Evolutionary conservation across 139 green algal species (phyloP), one percentile per base, ranked within the genome.

Genomic region (Chlorella sp.): DNA sequence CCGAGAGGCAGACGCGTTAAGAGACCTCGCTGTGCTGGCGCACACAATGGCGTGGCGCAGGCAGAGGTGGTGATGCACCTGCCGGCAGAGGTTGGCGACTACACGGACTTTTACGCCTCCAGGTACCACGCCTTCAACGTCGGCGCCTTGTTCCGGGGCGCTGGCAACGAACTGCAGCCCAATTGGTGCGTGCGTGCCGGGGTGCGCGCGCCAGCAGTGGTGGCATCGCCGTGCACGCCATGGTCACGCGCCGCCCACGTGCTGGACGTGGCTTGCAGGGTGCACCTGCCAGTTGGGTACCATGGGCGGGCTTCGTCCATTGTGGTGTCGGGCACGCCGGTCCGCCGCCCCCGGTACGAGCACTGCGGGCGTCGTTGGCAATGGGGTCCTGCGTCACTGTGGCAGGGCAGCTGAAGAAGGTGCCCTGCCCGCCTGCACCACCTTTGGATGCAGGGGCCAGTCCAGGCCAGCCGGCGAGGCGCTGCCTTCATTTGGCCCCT

Each of bases 81-180:
- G 62, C 94, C 94, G 2, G 81, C 81, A 0, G 5, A 27, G 6
- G 88, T 98, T 31, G 90, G 92, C 0, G 92, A 97, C 83, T 98
- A 97, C 86, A 98, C 94, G 2, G 94, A 98, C 84, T 98, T 98
- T 64, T 98, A 97, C 77, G 85, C 83, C 34, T 95, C 88, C 0
- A 85, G 79, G 23, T 82, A 97, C 69, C 94, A 98, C 75, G 94
- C 94, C 34, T 86, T 81, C 50, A 96, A 94, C 71, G 80, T 88
- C 22, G 94, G 93, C 22, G 24, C 69, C 35, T 89, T 98, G 84
- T 97, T 98, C 72, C 77, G 94, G 1, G 83, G 87, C 17, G 55
- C 66, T 29, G 81, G 79, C 0, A 88, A 92, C 60, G 84, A 90
- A 17, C 87, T 98, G 32, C 72, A 83, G 31, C 86, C 85, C 42